Evolutionary conservation across 2,329 filamentous ascomycete genomes (phyloP).

Genomic region (Anthostomella pinea): DNA sequence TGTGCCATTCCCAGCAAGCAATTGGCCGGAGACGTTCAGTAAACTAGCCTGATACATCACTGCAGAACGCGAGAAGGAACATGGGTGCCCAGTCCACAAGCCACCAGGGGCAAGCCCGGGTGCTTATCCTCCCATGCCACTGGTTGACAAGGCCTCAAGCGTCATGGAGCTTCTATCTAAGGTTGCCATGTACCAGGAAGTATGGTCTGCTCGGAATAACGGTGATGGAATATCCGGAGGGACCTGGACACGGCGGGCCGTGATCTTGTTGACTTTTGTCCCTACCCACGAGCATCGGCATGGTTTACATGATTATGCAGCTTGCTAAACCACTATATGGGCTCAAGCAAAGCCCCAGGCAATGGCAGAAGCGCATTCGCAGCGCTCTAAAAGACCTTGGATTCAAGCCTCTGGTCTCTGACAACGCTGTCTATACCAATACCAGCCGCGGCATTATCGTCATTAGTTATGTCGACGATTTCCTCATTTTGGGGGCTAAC

Average conservation of each 20-base stretch:
- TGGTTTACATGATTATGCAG: too few species aligned
- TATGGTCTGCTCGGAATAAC: slow-evolving; percentile 55
- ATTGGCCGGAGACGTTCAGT: slow-evolving; percentile 58
- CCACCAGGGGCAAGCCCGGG: slow-evolving; percentile 19
- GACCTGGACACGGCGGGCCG: slow-evolving; percentile 55
- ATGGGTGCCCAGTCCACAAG: slow-evolving; percentile 22
- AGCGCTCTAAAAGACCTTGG: too few species aligned
- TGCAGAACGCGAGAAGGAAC: slow-evolving; percentile 29
- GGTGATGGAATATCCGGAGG: slow-evolving; percentile 26
- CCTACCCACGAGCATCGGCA: slow-evolving; percentile 49
- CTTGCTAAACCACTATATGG: too few species aligned
- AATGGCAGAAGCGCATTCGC: too few species aligned
- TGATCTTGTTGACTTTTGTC: slow-evolving; percentile 63
- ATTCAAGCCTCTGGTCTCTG: too few species aligned
- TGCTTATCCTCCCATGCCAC: too few species aligned
- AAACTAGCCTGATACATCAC: slow-evolving; percentile 52
- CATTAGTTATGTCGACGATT: too few species aligned
- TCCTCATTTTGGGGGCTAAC: too few species aligned
- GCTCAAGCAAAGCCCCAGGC: too few species aligned
- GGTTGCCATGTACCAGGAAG: slow-evolving; percentile 66
- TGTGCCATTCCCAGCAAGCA: slow-evolving; percentile 56
- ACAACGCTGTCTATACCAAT: too few species aligned
- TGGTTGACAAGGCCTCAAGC: slow-evolving; percentile 24
- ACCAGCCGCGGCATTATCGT: too few species aligned
- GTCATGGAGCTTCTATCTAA: slow-evolving; percentile 55